Conservation (phyloP, 768 basidiomycete genomes). For the Tylopilus subfusipes region DNA sequence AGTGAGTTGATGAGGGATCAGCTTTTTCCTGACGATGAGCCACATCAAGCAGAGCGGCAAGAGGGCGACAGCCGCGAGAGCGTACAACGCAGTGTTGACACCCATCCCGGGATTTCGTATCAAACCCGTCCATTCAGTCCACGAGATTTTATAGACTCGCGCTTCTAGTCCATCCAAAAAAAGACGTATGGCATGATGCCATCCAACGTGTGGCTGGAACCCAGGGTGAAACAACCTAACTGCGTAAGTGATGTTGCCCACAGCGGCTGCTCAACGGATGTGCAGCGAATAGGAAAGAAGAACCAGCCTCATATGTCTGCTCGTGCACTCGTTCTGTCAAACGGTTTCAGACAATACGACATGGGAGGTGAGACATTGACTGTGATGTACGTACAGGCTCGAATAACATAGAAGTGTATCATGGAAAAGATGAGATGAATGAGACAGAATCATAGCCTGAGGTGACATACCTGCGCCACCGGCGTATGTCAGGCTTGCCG, state of each 20-base stretch:
- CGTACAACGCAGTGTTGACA: background rate
- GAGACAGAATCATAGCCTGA: too few relatives aligned
- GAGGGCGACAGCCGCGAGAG: background rate
- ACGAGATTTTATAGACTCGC: conserved; percentile 6
- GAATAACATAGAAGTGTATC: too few relatives aligned
- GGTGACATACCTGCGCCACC: too few relatives aligned
- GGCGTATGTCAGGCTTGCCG: too few relatives aligned
- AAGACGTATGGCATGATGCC: too few relatives aligned
- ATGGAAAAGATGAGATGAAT: too few relatives aligned
- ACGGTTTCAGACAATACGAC: conserved; percentile 3
- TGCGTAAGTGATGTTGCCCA: too few relatives aligned
- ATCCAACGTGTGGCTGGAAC: too few relatives aligned
- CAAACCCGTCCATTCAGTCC: background rate
- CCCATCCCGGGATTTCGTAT: conserved; percentile 5
- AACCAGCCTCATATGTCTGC: background rate
- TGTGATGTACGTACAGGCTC: background rate
- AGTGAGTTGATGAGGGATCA: conserved; percentile 15
- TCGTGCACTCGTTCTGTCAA: background rate
- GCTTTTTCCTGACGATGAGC: conserved; percentile 2
- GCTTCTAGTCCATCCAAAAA: too few relatives aligned
- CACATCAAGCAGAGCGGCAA: conserved; percentile 3
- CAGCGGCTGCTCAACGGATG: too few relatives aligned
- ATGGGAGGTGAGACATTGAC: conserved; percentile 1
- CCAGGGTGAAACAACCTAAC: too few relatives aligned
- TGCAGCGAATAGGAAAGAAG: background rate